Conservation (phyloP, 805 yeast genomes). For the Allodekkera sacchari region DNA sequence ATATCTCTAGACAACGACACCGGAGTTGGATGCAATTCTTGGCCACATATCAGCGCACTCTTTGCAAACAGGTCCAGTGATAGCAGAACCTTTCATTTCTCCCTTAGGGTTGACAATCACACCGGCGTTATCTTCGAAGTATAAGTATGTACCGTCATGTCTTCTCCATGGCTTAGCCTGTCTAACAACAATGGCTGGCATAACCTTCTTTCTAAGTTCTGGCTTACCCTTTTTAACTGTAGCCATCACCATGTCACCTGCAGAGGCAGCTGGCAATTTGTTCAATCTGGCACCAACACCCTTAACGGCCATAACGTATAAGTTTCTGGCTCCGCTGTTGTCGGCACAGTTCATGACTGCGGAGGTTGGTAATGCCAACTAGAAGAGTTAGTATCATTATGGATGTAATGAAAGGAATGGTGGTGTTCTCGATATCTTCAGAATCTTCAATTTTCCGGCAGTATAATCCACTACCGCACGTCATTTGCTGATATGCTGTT, state of each 20-base stretch:
- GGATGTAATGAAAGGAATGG: no score
- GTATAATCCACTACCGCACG: no score
- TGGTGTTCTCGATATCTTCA: no score
- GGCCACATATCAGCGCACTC: slow-evolving; percentile 99
- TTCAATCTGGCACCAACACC: slow-evolving; percentile 99
- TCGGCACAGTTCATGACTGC: slow-evolving; percentile 99
- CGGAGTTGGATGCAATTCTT: slow-evolving; percentile 99
- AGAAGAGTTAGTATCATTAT: slow-evolving; percentile 11
- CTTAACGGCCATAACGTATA: slow-evolving; percentile 97
- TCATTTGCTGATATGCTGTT: no score
- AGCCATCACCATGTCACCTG: slow-evolving; percentile 99
- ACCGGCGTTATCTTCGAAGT: slow-evolving; percentile 99
- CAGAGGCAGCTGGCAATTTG: slow-evolving; percentile 99
- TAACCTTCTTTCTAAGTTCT: slow-evolving; percentile 99
- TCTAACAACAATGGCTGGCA: slow-evolving; percentile 99
- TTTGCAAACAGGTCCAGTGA: slow-evolving; percentile 99
- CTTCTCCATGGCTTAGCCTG: slow-evolving; percentile 99
- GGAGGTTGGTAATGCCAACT: slow-evolving; percentile 99
- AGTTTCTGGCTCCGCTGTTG: slow-evolving; percentile 99
- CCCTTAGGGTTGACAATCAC: slow-evolving; percentile 99
- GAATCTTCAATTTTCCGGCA: no score
- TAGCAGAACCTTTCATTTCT: slow-evolving; percentile 99
- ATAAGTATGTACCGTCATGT: slow-evolving; percentile 98
- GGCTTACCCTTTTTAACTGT: slow-evolving; percentile 99
- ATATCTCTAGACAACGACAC: slow-evolving; percentile 90